Evolutionary conservation across 495 filamentous ascomycete species (phyloP), one percentile per base, ranked within the genome.

Genomic region (Chaetomidium leptoderma): DNA sequence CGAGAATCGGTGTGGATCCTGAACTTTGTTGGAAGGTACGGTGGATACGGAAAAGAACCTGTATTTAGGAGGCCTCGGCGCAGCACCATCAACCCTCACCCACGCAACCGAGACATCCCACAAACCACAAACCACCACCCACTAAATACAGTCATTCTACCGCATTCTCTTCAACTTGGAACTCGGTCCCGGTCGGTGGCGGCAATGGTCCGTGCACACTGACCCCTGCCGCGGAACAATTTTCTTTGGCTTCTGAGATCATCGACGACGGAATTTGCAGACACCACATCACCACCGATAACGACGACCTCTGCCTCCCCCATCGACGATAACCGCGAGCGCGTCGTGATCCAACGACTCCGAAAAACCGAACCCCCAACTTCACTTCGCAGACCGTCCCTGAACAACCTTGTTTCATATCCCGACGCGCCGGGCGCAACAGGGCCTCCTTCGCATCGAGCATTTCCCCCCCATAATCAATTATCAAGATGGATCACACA

Each of bases 401-500:
- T 13, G 5, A n/a, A 6, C n/a, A 2, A 0, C 19, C 14, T n/a
- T 0, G 11, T 39, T 23, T 14, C 19, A 1, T 10, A 19, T 9
- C 11, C 9, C 26, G 9, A 39, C 54, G 35, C 43, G 44, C 54
- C 32, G 54, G 42, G 24, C 54, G 54, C 44, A 26, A 39, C n/a
- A 33, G 14, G 13, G 1, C 21, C n/a, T 23, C 23, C 36, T 42
- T 42, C 46, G 16, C 26, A 21, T 24, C 30, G 21, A 35, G n/a
- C n/a, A 5, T n/a, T n/a, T n/a, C 17, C 29, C 11, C 37, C 35
- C 43, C 35, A 21, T 36, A 49, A 52, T 42, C 40, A 53, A 23
- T 35, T 43, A 17, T 78, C 73, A 33, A 76, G 73, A 84, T 96
- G 86, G 78, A 98, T 79, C 80, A 97, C 76, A 74, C 83, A 64